phyloP scores from a whole-genome alignment of 2,329 filamentous ascomycete species.

The Aspergillus thermomutatus region DNA sequence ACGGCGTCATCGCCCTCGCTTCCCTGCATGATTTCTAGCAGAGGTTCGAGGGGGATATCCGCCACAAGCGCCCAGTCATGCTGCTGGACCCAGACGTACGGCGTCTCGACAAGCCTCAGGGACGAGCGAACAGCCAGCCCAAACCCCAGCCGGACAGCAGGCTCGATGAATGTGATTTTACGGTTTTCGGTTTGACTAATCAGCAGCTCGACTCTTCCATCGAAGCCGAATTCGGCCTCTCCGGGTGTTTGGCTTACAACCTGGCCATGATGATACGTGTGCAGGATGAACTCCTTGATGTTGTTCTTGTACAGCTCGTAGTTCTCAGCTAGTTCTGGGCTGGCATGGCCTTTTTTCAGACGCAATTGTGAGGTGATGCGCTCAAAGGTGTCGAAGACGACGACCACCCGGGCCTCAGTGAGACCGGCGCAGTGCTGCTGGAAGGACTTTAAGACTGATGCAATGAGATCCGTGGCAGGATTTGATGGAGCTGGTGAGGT shows the following conservation, averaged over 20 bases:
- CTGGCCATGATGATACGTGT: background rate
- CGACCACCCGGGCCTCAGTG: slow-evolving; percentile 3
- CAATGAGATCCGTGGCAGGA: slow-evolving; percentile 4
- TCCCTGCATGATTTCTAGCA: slow-evolving; percentile 2
- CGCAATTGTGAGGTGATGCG: slow-evolving; percentile 1
- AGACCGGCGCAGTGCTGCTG: slow-evolving; percentile 1
- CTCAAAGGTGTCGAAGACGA: slow-evolving; percentile 9
- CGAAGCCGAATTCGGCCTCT: slow-evolving; percentile 6
- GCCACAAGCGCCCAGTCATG: slow-evolving; percentile 10
- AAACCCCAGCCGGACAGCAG: slow-evolving; percentile 4
- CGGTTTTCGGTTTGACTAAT: slow-evolving; percentile 1
- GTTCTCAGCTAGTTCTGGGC: background rate
- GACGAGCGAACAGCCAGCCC: slow-evolving; percentile 7
- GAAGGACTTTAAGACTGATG: slow-evolving; percentile 5
- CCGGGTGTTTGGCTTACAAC: background rate
- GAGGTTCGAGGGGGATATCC: slow-evolving; percentile 1
- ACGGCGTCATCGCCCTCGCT: background rate
- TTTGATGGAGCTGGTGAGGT: slow-evolving; percentile 7
- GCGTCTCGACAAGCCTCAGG: slow-evolving; percentile 3
- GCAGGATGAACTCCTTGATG: background rate
- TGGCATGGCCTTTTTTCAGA: slow-evolving; percentile 5
- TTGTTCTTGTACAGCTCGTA: slow-evolving; percentile 3
- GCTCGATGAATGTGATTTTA: slow-evolving; percentile 6
- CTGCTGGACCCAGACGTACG: slow-evolving; percentile 11
- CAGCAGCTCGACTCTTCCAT: background rate